Base-by-base conservation (phyloP, 768 basidiomycete genomes). In the Lenzites betulinus region DNA sequence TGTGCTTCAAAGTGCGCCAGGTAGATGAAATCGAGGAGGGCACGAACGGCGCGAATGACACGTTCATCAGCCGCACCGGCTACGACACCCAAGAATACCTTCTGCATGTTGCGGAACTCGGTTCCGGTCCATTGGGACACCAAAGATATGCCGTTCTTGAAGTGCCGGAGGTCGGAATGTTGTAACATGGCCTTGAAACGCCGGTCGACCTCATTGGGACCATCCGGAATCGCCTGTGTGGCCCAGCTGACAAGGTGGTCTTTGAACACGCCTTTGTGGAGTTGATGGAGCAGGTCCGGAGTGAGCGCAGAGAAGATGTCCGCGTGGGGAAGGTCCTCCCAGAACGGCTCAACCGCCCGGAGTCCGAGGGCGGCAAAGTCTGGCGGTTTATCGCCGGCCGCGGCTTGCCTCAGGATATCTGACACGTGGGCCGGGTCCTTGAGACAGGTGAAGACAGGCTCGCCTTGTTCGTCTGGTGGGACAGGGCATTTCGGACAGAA, bases 261-360 rank as follows among this genome's bases (percentile, higher is more conserved):
- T 38, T 78, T 77, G 68, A 81, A 78, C 3, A 79, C 58, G 0
- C 80, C 79, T 62, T 82, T 77, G 66, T 82, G 74, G 0, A 82
- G 70, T 58, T 81, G 78, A 55, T 83, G 80, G 23, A 81, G 75
- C 16, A 80, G 22, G 67, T 79, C 67, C 18, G 74, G 72, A 0
- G 74, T 77, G 43, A n/a, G n/a, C n/a, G n/a, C n/a, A n/a, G n/a
- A n/a, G n/a, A n/a, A n/a, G n/a, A n/a, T n/a, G n/a, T n/a, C 81
- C 60, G 30, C 58, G 58, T 71, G 72, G 0, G 77, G 79, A 16
- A 81, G 64, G 39, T 75, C 61, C 1, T 57, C 47, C 79, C 79
- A 81, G 63, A 80, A 81, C 20, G 78, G 80, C 23, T 69, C 57
- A 36, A 55, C 54, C 7, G 59, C 26, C 8, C 60, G 59, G 0